Conservation (phyloP, 805 yeast species). For the Candida patagonica region DNA sequence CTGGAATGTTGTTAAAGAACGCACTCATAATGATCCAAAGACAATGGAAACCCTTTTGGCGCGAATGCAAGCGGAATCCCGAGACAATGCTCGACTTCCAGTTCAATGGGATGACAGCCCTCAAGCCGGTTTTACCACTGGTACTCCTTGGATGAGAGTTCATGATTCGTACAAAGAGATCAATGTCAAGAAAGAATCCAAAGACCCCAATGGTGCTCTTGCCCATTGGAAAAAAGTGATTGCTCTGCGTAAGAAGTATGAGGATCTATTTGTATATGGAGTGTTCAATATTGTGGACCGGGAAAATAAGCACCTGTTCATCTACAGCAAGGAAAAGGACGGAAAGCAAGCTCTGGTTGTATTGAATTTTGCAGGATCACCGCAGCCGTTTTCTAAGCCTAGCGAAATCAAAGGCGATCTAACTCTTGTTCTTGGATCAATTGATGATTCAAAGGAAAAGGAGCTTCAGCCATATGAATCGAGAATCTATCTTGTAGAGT, state of each 20-base stretch:
- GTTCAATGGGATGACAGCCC: constrained; percentile 42
- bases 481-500: too few species aligned
- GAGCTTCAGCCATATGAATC: too few species aligned
- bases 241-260: constrained; percentile 35
- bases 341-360: constrained; percentile 6
- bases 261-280: constrained; percentile 39
- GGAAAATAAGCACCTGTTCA: constrained; percentile 36
- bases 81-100: constrained; percentile 50
- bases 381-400: constrained; percentile 1
- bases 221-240: constrained; percentile 39
- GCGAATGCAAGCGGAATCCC: constrained; percentile 26
- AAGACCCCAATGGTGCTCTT: constrained; percentile 39
- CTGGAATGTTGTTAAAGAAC: constrained; percentile 6
- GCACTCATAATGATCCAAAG: constrained; percentile 1
- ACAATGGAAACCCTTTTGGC: constrained; percentile 9
- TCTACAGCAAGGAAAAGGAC: constrained; percentile 23
- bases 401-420: background rate
- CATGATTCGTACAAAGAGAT: constrained; percentile 41
- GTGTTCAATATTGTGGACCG: constrained; percentile 34
- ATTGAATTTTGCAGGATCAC: constrained; percentile 7
- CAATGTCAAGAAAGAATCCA: constrained; percentile 38
- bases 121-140: constrained; percentile 38
- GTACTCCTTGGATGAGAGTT: constrained; percentile 45
- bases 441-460: too few species aligned
- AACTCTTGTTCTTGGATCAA: too few species aligned